A percentile compares a stretch with the other conserved stretches of the same genome.
These are phyloP conservation scores for Acer yangbiense DNA, from an alignment of 345 rosid genomes.

Conservation along the genomic window DNA sequence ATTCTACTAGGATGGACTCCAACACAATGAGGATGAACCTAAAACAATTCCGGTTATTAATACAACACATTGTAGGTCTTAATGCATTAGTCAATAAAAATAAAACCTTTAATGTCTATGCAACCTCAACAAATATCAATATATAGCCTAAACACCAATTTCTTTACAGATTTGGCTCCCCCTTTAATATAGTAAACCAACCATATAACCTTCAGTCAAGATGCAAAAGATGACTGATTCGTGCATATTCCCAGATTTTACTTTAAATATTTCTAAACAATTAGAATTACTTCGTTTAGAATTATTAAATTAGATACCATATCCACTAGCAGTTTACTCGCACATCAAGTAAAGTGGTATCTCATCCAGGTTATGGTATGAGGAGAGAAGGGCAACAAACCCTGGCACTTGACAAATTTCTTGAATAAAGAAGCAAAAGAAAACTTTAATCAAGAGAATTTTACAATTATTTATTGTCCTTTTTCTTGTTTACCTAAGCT, in stretches of 20 bases:
- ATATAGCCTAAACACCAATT: not conserved
- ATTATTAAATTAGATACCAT: not conserved
- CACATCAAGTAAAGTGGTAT: not conserved
- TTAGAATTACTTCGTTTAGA: not conserved
- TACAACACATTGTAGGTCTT: not conserved
- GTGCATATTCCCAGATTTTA: not conserved
- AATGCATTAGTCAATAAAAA: not conserved
- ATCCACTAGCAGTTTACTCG: not conserved
- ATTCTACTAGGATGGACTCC: slow-evolving; percentile 52
- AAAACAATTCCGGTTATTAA: slow-evolving; percentile 10
- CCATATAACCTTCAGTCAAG: not conserved
- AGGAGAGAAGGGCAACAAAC: not conserved
- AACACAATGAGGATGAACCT: slow-evolving; percentile 48
- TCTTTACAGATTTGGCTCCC: no score
- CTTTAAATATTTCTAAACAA: not conserved
- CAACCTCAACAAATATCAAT: not conserved
- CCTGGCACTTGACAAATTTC: not conserved
- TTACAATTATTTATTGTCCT: not conserved
- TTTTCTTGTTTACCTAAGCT: not conserved
- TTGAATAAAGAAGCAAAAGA: not conserved
- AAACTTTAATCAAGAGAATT: not conserved
- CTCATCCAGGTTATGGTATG: no score
- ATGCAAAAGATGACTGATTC: not conserved
- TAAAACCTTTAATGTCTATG: not conserved
- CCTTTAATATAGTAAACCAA: no score